Evolutionary conservation across 176 grass and related monocot genomes (phyloP).

Genomic region (Cenchrus fungigraminus): DNA sequence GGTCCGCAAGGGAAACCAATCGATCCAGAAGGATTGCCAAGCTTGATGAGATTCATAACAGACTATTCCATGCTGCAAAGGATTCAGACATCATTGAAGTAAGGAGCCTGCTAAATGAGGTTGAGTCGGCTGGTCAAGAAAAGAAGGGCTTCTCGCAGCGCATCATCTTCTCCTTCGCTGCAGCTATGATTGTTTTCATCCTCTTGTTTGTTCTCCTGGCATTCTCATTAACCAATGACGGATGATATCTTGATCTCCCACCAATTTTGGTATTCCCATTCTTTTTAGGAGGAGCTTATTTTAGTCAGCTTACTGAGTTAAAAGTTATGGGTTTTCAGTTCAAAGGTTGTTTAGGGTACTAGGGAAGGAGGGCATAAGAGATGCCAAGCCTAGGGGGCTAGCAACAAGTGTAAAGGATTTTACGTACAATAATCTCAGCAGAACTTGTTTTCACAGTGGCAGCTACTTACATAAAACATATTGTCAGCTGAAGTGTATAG

Average conservation of each 20-base stretch:
- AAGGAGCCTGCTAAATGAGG: constrained; percentile 68
- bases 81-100: constrained; percentile 74
- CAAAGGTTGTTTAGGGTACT: not conserved
- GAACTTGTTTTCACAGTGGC: not conserved
- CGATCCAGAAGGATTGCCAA: constrained; percentile 65
- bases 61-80: constrained; percentile 69
- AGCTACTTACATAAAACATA: not conserved
- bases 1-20: constrained; percentile 63
- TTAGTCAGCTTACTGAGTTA: not conserved
- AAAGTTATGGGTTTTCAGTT: not conserved
- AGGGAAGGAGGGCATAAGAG: not conserved
- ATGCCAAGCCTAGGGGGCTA: not conserved
- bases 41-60: constrained; percentile 70
- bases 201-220: constrained; percentile 68
- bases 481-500: not conserved
- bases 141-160: constrained; percentile 59
- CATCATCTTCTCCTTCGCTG: constrained; percentile 66
- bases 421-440: not conserved
- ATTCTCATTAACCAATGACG: constrained; percentile 73
- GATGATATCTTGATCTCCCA: constrained; percentile 52
- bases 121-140: constrained; percentile 71
- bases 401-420: not conserved
- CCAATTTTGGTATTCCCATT: not conserved
- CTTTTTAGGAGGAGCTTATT: not conserved
- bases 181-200: constrained; percentile 53